These are phyloP conservation scores for Arachnomyces sp. DNA, from an alignment of 2,329 filamentous ascomycete species.

Conservation along the genomic window DNA sequence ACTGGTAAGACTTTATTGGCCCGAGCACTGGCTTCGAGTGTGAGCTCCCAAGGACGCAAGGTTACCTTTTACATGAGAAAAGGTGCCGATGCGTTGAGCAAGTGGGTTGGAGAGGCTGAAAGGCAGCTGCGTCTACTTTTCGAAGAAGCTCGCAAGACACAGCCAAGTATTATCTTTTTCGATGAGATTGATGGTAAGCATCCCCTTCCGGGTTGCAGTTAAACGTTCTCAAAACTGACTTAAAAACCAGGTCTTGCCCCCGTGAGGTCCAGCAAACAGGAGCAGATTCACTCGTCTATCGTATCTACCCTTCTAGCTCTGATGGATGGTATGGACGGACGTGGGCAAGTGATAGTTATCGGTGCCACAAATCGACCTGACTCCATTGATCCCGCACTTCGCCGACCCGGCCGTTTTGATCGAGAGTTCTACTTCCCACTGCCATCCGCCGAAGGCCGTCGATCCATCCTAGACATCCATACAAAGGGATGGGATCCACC, in stretches of 20 bases:
- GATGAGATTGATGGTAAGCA: slow-evolving; percentile 84
- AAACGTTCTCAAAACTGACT: slow-evolving; percentile 2
- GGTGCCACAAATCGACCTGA: slow-evolving; percentile 97
- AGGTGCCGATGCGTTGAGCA: slow-evolving; percentile 91
- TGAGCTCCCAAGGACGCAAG: slow-evolving; percentile 80
- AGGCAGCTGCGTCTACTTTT: slow-evolving; percentile 88
- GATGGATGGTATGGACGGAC: slow-evolving; percentile 98
- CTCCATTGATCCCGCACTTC: slow-evolving; percentile 90
- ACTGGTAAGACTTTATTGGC: slow-evolving; percentile 98
- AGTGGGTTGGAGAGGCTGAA: slow-evolving; percentile 98
- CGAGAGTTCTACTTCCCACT: slow-evolving; percentile 97
- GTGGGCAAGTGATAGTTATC: slow-evolving; percentile 95
- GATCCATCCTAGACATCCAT: slow-evolving; percentile 87
- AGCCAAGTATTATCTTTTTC: slow-evolving; percentile 99
- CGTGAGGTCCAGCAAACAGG: slow-evolving; percentile 93
- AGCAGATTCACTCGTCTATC: slow-evolving; percentile 97
- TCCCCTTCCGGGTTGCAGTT: background rate
- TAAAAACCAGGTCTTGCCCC: slow-evolving; percentile 63
- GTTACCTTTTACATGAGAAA: slow-evolving; percentile 99
- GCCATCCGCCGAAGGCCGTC: slow-evolving; percentile 69
- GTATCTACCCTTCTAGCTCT: slow-evolving; percentile 87
- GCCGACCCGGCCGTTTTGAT: slow-evolving; percentile 89
- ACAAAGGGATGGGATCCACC: slow-evolving; percentile 83
- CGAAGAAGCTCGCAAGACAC: slow-evolving; percentile 88
- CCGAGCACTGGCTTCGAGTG: slow-evolving; percentile 81